Percentiles rank a stretch among this genome's conserved stretches.
Evolutionary conservation across 208 protist genomes (phyloP).

Genomic region (Trypanosoma rangeli): DNA sequence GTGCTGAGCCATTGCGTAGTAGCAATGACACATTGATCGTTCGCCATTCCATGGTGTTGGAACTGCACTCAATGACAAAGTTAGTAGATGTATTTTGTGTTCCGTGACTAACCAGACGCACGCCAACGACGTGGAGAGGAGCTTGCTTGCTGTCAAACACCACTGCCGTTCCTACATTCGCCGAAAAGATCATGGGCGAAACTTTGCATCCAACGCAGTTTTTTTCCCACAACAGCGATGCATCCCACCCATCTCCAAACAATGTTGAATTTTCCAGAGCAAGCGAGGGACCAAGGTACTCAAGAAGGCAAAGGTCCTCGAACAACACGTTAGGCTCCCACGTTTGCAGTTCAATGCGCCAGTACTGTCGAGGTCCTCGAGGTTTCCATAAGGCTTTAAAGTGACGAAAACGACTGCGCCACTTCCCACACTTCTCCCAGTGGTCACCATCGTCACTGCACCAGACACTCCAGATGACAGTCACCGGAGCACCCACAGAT

Average conservation of each 20-base stretch:
- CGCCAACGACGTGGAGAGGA: constrained; percentile 30
- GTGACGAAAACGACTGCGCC: constrained; percentile 17
- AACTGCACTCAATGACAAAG: constrained; percentile 57
- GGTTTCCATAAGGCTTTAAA: constrained; percentile 35
- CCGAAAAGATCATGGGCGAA: constrained; percentile 22
- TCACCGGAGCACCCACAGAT: background rate
- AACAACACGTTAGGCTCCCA: constrained; percentile 20
- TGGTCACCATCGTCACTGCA: constrained; percentile 27
- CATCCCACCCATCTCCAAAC: constrained; percentile 6
- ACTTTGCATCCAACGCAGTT: constrained; percentile 1
- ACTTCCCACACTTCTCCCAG: constrained; percentile 29
- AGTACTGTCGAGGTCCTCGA: constrained; percentile 30
- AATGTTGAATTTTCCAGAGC: constrained; percentile 12
- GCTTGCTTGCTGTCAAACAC: constrained; percentile 30
- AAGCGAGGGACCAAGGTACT: constrained; percentile 39
- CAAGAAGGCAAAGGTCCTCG: constrained; percentile 31
- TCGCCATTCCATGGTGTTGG: constrained; percentile 35
- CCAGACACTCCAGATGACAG: constrained; percentile 23
- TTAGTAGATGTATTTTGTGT: constrained; percentile 18
- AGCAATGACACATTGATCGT: constrained; percentile 20
- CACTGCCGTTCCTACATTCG: constrained; percentile 20
- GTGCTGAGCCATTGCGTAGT: constrained; percentile 12
- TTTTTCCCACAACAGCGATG: constrained; percentile 22
- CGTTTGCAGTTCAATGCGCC: constrained; percentile 36
- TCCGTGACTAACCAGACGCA: constrained; percentile 19